Base-by-base conservation (phyloP, 208 protist species). In the Tritrichomonas foetus region DNA sequence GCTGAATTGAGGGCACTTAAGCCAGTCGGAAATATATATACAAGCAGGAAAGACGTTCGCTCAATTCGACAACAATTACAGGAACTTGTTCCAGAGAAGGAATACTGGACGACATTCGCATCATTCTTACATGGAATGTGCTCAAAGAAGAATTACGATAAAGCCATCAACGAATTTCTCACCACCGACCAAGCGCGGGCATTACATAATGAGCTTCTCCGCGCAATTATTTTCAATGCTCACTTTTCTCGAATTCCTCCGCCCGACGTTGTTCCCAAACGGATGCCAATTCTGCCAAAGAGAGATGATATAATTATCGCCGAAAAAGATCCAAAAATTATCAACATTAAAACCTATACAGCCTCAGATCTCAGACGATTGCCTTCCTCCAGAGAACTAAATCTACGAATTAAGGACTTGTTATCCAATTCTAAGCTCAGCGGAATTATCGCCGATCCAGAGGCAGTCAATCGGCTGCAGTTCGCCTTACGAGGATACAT, bases 191-290 rank as follows among this genome's bases (percentile, higher is more conserved):
- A 16, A 33, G 64, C 64, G 3, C 13, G n/a, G 25, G 13, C 5
- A n/a, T 30, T 69, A n/a, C 64, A 69, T 69, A 69, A 69, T 30
- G 64, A 69, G n/a, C n/a, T 69, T n/a, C 64, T 69, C 27, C 8
- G 64, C 5, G 8, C 16, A n/a, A 69, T 69, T 69, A 16, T 69
- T 69, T 69, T 69, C 27, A 69, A 69, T 69, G 64, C 64, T 8
- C 64, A 69, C n/a, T 69, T 69, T 69, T 69, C 64, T n/a, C 64
- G 64, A n/a, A 69, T 69, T n/a, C 64, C 64, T 33, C 64, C 64
- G n/a, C 64, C 64, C 13, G 64, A n/a, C 25, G 27, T 69, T 8
- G 3, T 5, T 8, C 11, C 27, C n/a, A 8, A 8, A n/a, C 8
- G 8, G 8, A 11, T 5, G n/a, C 64, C 53, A 61, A 61, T 61